Conservation (phyloP, 306 rosid genomes). For the Neltuma alba region DNA sequence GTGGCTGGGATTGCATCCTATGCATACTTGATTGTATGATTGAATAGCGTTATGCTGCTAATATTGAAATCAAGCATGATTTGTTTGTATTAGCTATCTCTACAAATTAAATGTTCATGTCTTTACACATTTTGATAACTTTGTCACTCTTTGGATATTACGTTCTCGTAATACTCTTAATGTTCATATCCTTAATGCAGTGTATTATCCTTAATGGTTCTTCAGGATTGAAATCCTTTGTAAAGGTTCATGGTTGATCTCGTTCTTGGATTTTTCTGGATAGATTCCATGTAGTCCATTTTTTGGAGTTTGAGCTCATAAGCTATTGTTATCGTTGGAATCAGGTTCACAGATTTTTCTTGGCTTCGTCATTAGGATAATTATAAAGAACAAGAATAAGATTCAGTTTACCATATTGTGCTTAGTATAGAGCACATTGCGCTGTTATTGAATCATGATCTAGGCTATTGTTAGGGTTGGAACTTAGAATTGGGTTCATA, state of each 20-base stretch:
- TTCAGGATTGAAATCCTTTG: neutral
- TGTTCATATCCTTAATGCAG: conserved; percentile 6
- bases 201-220: too few species aligned
- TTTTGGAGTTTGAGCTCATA: neutral
- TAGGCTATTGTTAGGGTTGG: neutral
- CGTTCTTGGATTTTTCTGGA: too few species aligned
- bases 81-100: too few species aligned
- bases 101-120: too few species aligned
- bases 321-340: too few species aligned
- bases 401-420: neutral
- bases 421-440: neutral
- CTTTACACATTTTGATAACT: too few species aligned
- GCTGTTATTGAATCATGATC: neutral
- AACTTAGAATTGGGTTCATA: neutral
- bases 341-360: too few species aligned
- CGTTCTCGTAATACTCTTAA: conserved; percentile 6
- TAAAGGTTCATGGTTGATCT: neutral
- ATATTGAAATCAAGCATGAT: too few species aligned
- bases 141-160: conserved; percentile 16
- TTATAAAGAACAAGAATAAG: neutral
- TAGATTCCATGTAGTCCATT: too few species aligned
- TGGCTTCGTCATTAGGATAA: neutral
- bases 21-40: neutral
- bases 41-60: neutral
- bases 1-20: too few species aligned